These are phyloP conservation scores for Carex pumila DNA, from an alignment of 176 grass and related monocot species.

Conservation along the genomic window DNA sequence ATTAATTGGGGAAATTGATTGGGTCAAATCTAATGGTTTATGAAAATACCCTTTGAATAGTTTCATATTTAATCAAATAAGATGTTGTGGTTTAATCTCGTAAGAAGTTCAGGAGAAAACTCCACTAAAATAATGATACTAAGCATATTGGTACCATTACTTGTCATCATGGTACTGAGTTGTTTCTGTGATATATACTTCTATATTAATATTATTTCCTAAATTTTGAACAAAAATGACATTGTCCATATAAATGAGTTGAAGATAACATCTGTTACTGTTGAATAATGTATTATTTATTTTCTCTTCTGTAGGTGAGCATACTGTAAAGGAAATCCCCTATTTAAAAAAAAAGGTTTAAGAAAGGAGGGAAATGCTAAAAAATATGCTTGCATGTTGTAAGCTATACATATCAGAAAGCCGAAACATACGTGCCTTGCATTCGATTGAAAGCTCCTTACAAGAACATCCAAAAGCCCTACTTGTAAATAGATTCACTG, in stretches of 20 bases:
- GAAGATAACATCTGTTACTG: background rate
- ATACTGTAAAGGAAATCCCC: background rate
- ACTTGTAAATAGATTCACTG: slow-evolving; percentile 45
- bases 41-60: background rate
- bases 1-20: background rate
- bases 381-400: slow-evolving; percentile 41
- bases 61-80: background rate
- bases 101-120: background rate
- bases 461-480: slow-evolving; percentile 36
- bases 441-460: slow-evolving; percentile 23
- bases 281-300: background rate
- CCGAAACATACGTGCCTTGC: slow-evolving; percentile 30
- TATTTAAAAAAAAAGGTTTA: background rate
- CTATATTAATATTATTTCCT: no score
- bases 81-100: background rate
- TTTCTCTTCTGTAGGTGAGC: background rate
- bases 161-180: background rate
- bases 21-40: background rate
- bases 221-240: no score
- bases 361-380: slow-evolving; percentile 10
- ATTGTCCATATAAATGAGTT: background rate
- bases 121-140: background rate
- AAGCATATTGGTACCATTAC: background rate
- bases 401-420: slow-evolving; percentile 82
- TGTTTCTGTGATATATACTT: background rate